Conservation (phyloP, 306 rosid genomes). For the Echinosophora koreensis region DNA sequence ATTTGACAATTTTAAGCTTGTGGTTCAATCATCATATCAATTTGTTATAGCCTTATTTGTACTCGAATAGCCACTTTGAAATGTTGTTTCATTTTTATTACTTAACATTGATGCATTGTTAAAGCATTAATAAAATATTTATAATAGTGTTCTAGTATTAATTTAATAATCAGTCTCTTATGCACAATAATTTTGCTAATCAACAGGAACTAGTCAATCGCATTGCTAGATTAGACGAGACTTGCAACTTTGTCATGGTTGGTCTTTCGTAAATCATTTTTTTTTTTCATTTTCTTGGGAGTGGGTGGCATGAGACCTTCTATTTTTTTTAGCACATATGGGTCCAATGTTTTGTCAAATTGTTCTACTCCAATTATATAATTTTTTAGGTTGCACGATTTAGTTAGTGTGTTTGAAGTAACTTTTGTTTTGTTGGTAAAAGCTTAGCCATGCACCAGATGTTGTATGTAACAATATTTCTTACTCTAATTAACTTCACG, state of each 20-base stretch:
- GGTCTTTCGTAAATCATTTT: slow-evolving; percentile 26
- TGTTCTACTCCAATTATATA: background rate
- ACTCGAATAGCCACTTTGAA: slow-evolving; percentile 6
- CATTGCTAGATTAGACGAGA: slow-evolving; percentile 58
- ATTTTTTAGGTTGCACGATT: background rate
- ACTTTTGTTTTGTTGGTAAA: background rate
- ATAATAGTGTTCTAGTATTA: slow-evolving; percentile 4
- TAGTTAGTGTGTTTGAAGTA: slow-evolving; percentile 1
- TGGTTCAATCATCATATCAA: slow-evolving; percentile 3
- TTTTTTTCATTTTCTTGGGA: background rate
- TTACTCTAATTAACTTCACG: too few relatives aligned
- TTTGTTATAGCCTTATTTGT: slow-evolving; percentile 11
- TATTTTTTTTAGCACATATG: slow-evolving; percentile 10
- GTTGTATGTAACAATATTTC: slow-evolving; percentile 52
- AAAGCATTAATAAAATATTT: background rate
- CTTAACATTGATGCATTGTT: slow-evolving; percentile 13
- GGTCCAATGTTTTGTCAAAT: background rate
- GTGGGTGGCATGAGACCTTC: background rate
- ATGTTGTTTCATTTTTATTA: slow-evolving; percentile 16
- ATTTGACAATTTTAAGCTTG: slow-evolving; percentile 11
- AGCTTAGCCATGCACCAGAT: slow-evolving; percentile 87
- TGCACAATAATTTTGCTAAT: slow-evolving; percentile 9
- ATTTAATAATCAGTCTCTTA: background rate
- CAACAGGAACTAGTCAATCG: slow-evolving; percentile 64
- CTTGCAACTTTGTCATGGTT: slow-evolving; percentile 78